Evolutionary conservation across 108 stramenopile species (phyloP), one percentile per base, ranked within the genome.

Genomic region (Fragilaria radians): DNA sequence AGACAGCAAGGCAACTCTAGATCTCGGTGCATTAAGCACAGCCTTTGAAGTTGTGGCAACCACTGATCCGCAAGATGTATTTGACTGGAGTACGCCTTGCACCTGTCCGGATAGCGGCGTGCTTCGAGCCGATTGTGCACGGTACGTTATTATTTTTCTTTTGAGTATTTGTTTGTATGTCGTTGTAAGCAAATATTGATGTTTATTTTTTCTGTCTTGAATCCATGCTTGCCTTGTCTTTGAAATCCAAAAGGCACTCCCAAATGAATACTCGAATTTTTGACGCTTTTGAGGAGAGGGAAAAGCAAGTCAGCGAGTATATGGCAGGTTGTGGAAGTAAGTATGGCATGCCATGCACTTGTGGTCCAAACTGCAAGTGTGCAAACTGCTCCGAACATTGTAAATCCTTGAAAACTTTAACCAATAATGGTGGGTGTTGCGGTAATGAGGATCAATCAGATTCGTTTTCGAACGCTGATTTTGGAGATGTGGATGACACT

Each of bases 51-150:
- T 63, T 48, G 73, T 80, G 4, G 76, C 75, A 4, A 59, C 32
- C 17, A 53, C 53, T 0, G 73, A 79, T 54, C 56, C 68, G 0
- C 58, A 65, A 48, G 71, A 68, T 59, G 58, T 85, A 5, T 86
- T 93, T 65, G 73, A 86, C 55, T 93, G 91, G 91, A 71, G 51
- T 48, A 34, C 70, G 45, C 63, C 74, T 17, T 93, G 91, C 52
- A 67, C 71, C 5, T 93, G 91, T 70, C 91, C 91, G 0, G 91
- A 89, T 62, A 93, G 88, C 72, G 84, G 86, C 32, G 80, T 93
- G 11, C 36, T 77, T 33, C 62, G 86, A 60, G 58, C 74, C 11
- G 80, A 93, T 66, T 93, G 91, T 61, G 33, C 68, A 18, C 70
- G 86, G 89, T 91, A 76, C 59, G 86, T 77, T 9, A 17, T 23